A percentile compares a stretch with the other conserved stretches of the same genome.
These are phyloP conservation scores for Kodamaea leandrae DNA, from an alignment of 805 yeast genomes.

Conservation along the genomic window DNA sequence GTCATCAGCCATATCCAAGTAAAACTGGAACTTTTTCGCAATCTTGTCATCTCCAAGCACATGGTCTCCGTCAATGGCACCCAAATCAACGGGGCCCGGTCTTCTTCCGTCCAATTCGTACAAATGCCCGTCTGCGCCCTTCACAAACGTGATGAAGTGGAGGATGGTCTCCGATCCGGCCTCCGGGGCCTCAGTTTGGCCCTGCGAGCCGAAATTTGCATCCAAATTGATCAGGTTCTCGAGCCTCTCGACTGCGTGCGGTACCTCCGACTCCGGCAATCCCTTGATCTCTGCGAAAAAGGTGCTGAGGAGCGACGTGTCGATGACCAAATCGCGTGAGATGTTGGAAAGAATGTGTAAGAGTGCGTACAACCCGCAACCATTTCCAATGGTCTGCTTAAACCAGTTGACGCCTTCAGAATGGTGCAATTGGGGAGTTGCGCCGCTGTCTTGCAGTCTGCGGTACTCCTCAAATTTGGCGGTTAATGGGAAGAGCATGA, in stretches of 20 bases:
- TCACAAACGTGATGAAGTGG: conserved; percentile 77
- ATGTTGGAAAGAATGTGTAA: conserved; percentile 57
- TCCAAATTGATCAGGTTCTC: conserved; percentile 43
- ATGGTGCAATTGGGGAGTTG: conserved; percentile 26
- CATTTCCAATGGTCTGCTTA: conserved; percentile 79
- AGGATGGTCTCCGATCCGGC: conserved; percentile 51
- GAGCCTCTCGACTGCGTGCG: conserved; percentile 45
- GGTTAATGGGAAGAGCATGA: conserved; percentile 83
- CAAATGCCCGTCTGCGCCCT: conserved; percentile 52
- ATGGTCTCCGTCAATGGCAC: conserved; percentile 41
- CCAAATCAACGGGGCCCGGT: conserved; percentile 68
- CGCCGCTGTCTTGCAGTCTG: conserved; percentile 34
- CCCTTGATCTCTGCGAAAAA: conserved; percentile 19
- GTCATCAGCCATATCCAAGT: conserved; percentile 62
- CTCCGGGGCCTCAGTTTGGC: conserved; percentile 67
- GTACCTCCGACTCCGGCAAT: conserved; percentile 29
- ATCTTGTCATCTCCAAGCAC: conserved; percentile 54
- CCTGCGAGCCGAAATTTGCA: conserved; percentile 46
- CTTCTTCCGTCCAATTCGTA: conserved; percentile 91
- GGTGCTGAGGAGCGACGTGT: conserved; percentile 31
- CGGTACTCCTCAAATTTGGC: conserved; percentile 54
- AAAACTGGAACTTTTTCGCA: conserved; percentile 56
- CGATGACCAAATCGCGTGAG: conserved; percentile 44
- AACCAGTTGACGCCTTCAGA: conserved; percentile 61
- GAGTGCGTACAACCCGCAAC: conserved; percentile 90